These are phyloP conservation scores for Flaveria robusta DNA, from an alignment of 129 eudicot genomes.

Conservation along the genomic window DNA sequence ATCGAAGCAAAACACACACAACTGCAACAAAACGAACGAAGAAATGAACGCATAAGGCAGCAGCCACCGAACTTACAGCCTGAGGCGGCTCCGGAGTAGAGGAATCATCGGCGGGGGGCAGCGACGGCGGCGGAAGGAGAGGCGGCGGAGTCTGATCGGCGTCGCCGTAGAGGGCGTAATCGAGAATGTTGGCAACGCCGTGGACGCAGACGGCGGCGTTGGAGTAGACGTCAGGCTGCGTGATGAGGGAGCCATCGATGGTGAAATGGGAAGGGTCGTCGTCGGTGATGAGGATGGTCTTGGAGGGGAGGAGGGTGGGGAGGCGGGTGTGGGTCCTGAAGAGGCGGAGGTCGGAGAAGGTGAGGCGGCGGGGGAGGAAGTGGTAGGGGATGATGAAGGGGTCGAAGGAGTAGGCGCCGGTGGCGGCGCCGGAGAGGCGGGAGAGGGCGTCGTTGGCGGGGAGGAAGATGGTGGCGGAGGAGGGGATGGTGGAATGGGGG, in stretches of 20 bases:
- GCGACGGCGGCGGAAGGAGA: constrained; percentile 28
- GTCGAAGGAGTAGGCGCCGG: constrained; percentile 39
- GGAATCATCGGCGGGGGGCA: constrained; percentile 5
- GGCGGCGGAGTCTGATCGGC: constrained; percentile 1
- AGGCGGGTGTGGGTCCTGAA: constrained; percentile 49
- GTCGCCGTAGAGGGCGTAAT: constrained; percentile 40
- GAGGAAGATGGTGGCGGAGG: constrained; percentile 58
- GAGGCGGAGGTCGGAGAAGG: constrained; percentile 51
- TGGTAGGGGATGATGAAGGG: constrained; percentile 65
- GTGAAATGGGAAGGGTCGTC: constrained; percentile 48
- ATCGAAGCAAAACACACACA: background rate
- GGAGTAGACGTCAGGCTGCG: constrained; percentile 54
- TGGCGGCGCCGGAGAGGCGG: constrained; percentile 39
- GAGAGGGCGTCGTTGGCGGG: constrained; percentile 49
- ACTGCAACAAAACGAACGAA: background rate
- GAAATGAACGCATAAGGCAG: background rate
- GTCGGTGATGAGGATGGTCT: constrained; percentile 50
- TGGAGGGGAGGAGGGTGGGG: constrained; percentile 58
- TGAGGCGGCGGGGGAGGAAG: constrained; percentile 62
- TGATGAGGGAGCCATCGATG: constrained; percentile 49
- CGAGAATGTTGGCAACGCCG: constrained; percentile 46
- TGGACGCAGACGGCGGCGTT: constrained; percentile 47
- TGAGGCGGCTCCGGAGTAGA: background rate
- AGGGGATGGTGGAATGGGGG: constrained; percentile 30
- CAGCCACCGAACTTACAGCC: background rate